Base-by-base conservation (phyloP, 108 stramenopile species). In the Licmophora abbreviata region DNA sequence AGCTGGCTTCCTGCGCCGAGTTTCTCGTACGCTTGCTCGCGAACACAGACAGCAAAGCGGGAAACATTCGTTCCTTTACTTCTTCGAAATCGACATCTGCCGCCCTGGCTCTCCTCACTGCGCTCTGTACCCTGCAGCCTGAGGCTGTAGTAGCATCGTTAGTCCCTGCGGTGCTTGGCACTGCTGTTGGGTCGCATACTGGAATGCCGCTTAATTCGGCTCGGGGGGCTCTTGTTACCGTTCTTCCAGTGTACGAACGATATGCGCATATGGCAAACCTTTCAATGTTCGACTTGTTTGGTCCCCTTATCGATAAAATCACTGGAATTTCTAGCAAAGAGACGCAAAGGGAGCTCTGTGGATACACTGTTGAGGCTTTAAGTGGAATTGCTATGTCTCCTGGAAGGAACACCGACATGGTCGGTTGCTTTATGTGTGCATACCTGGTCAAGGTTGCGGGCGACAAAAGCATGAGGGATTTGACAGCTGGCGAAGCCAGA, bases 181-280 rank as follows among this genome's bases (percentile, higher is more conserved):
- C 15, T 25, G 28, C 10, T 36, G 46, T 54, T 41, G 24, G 45
- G 44, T 54, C 29, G 45, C 15, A 20, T 5, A 40, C 38, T 40
- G n/a, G n/a, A n/a, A n/a, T n/a, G n/a, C n/a, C n/a, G n/a, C n/a
- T n/a, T n/a, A n/a, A n/a, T n/a, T 56, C 56, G 23, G 28, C 69
- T 11, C 59, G 59, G 2, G 68, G 71, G 44, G 76, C 72, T 21
- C 22, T 77, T 29, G 21, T 41, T 15, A 53, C 78, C 1, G 47
- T 81, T 29, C 63, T 82, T 15, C 79, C 77, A 7, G 71, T 74
- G 12, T 87, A 62, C 56, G 76, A 74, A 20, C 55, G 48, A 12
- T 61, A 81, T 38, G 66, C 79, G 8, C 38, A 63, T 9, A 28
- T 56, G 17, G 69, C 73, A 3, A 62, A 63, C 27, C 58, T 81